phyloP scores from a whole-genome alignment of 2,329 filamentous ascomycete species.

The Epichloe baconii region DNA sequence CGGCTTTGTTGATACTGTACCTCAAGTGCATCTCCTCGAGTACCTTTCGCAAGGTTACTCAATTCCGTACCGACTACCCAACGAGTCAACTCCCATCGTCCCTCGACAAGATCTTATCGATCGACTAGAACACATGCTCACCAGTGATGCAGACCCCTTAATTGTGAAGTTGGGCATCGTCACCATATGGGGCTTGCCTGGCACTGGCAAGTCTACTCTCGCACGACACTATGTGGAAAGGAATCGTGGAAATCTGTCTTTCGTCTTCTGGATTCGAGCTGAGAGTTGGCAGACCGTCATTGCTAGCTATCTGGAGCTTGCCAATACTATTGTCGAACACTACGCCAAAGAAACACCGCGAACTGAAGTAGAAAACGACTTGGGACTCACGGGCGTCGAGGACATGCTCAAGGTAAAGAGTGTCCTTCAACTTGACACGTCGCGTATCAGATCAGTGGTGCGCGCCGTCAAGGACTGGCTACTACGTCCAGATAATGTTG shows the following conservation, averaged over 20 bases:
- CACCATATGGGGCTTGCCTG: slow-evolving; percentile 11
- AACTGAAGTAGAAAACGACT: slow-evolving; percentile 11
- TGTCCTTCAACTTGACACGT: slow-evolving; percentile 11
- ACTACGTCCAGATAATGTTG: slow-evolving; percentile 12
- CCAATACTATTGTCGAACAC: slow-evolving; percentile 9
- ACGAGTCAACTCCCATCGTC: slow-evolving; percentile 7
- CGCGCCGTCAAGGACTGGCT: slow-evolving; percentile 16
- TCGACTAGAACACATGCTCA: slow-evolving; percentile 9
- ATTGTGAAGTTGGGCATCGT: slow-evolving; percentile 10
- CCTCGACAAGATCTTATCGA: slow-evolving; percentile 9
- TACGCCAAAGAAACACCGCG: slow-evolving; percentile 10
- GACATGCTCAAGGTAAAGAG: slow-evolving; percentile 14
- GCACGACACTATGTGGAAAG: slow-evolving; percentile 13
- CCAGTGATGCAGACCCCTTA: slow-evolving; percentile 2
- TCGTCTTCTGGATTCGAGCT: slow-evolving; percentile 15
- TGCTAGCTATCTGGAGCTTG: slow-evolving; percentile 15
- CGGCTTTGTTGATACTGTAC: not conserved
- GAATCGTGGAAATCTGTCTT: slow-evolving; percentile 10
- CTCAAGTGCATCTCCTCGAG: slow-evolving; percentile 9
- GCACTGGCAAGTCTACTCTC: slow-evolving; percentile 14
- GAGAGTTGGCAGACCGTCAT: slow-evolving; percentile 15
- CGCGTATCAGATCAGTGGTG: slow-evolving; percentile 12
- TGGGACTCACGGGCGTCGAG: slow-evolving; percentile 12
- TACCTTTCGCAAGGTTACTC: slow-evolving; percentile 10
- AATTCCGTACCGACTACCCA: slow-evolving; percentile 9